Conservation (phyloP, 2,329 filamentous ascomycete species). For the Penicillium corylophilum region DNA sequence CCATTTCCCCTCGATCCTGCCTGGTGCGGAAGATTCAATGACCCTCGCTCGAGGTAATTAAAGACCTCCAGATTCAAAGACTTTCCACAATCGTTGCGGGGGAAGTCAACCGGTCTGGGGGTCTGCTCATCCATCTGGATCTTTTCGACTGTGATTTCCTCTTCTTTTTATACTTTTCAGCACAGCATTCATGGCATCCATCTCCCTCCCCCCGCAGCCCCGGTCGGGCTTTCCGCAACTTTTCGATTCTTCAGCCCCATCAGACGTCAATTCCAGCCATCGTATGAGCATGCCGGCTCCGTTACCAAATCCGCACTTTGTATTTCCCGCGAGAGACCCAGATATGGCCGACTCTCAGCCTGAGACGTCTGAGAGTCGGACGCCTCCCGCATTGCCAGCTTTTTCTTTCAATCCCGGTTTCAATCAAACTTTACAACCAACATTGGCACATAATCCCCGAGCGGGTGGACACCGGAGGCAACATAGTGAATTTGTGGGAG, state of each 20-base stretch:
- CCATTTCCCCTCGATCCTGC: slow-evolving; percentile 15
- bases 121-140: slow-evolving; percentile 24
- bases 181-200: slow-evolving; percentile 35
- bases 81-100: slow-evolving; percentile 17
- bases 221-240: slow-evolving; percentile 30
- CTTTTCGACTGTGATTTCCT: slow-evolving; percentile 12
- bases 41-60: slow-evolving; percentile 19
- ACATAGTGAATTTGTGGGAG: slow-evolving; percentile 83
- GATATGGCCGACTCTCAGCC: slow-evolving; percentile 35
- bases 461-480: slow-evolving; percentile 68
- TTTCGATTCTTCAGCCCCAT: slow-evolving; percentile 23
- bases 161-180: slow-evolving; percentile 5
- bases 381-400: slow-evolving; percentile 34
- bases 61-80: slow-evolving; percentile 26
- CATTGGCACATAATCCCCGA: slow-evolving; percentile 58
- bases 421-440: slow-evolving; percentile 45
- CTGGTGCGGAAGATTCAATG: slow-evolving; percentile 29
- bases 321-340: slow-evolving; percentile 57
- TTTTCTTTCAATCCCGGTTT: slow-evolving; percentile 41
- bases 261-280: slow-evolving; percentile 23
- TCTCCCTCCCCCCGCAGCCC: slow-evolving; percentile 36
- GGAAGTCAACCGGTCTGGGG: slow-evolving; percentile 27
- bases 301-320: slow-evolving; percentile 62
- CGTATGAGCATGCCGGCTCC: slow-evolving; percentile 31
- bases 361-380: slow-evolving; percentile 47